Conservation (phyloP, 805 yeast genomes). For the Kluyveromyces siamensis region DNA sequence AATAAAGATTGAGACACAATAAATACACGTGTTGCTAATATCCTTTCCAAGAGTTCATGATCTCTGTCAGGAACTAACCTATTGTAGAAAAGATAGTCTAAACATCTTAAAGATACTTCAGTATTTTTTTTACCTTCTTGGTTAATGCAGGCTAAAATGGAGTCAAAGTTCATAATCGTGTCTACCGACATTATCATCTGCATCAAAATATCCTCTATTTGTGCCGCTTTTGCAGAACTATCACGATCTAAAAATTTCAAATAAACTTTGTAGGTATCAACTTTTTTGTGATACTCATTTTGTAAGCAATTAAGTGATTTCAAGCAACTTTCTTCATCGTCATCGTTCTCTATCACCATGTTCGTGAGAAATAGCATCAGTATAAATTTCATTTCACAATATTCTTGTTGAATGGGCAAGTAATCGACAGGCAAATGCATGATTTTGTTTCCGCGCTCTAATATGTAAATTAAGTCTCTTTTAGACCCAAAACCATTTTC, state of each 20-base stretch:
- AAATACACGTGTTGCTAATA: conserved; percentile 21
- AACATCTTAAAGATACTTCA: conserved; percentile 23
- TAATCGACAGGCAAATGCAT: conserved; percentile 9
- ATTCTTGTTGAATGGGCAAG: conserved; percentile 11
- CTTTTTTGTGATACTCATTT: conserved; percentile 17
- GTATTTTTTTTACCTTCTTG: conserved; percentile 21
- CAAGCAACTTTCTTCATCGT: conserved; percentile 4
- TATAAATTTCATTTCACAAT: conserved; percentile 14
- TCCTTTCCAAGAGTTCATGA: conserved; percentile 20
- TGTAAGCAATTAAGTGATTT: conserved; percentile 19
- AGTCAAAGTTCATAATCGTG: conserved; percentile 14
- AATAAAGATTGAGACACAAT: conserved; percentile 19
- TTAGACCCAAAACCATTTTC: conserved; percentile 3
- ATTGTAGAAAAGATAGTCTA: conserved; percentile 29
- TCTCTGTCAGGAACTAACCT: conserved; percentile 21
- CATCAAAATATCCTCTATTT: conserved; percentile 28
- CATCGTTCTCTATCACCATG: conserved; percentile 20
- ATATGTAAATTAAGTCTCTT: conserved; percentile 9
- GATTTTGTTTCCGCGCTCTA: conserved; percentile 9
- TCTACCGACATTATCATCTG: conserved; percentile 29
- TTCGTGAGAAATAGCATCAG: conserved; percentile 21
- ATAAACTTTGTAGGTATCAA: conserved; percentile 26
- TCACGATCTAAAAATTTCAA: conserved; percentile 17
- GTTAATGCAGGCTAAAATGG: conserved; percentile 20
- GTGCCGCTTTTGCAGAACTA: conserved; percentile 3